Conservation (phyloP, 106 monocot genomes). For the Chionographis japonica region DNA sequence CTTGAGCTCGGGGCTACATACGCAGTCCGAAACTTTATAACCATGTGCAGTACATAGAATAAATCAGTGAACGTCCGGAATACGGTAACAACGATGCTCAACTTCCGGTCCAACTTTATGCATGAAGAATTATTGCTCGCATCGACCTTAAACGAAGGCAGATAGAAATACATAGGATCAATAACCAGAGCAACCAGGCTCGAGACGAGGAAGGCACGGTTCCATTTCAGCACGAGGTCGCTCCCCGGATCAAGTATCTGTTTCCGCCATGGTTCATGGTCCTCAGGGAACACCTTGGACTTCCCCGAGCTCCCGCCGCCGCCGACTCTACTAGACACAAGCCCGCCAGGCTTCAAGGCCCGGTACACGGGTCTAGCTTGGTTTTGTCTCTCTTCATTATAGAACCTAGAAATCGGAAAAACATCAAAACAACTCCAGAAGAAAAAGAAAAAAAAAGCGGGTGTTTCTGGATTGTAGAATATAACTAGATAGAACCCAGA, state of each 20-base stretch:
- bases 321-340: slow-evolving; percentile 5
- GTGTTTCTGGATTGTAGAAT: background rate
- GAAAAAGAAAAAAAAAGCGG: background rate
- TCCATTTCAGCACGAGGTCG: slow-evolving; percentile 54
- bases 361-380: slow-evolving; percentile 21
- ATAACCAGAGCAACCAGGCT: slow-evolving; percentile 61
- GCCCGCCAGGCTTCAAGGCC: slow-evolving; percentile 9
- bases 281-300: slow-evolving; percentile 36
- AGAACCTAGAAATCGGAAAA: slow-evolving; percentile 33
- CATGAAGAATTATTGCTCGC: slow-evolving; percentile 26
- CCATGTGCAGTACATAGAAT: slow-evolving; percentile 72
- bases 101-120: slow-evolving; percentile 32
- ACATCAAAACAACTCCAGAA: background rate
- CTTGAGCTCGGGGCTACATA: slow-evolving; percentile 77
- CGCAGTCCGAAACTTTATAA: slow-evolving; percentile 78
- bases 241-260: slow-evolving; percentile 62
- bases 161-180: slow-evolving; percentile 65
- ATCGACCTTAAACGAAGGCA: slow-evolving; percentile 24
- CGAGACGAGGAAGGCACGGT: slow-evolving; percentile 47
- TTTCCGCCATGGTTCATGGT: slow-evolving; percentile 42
- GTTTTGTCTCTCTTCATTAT: slow-evolving; percentile 37
- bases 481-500: background rate
- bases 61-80: slow-evolving; percentile 46
- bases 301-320: background rate
- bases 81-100: slow-evolving; percentile 43